Percentiles rank a stretch among this genome's conserved stretches.
phyloP scores from a whole-genome alignment of 768 basidiomycete genomes.

The Boletus insuetus region DNA sequence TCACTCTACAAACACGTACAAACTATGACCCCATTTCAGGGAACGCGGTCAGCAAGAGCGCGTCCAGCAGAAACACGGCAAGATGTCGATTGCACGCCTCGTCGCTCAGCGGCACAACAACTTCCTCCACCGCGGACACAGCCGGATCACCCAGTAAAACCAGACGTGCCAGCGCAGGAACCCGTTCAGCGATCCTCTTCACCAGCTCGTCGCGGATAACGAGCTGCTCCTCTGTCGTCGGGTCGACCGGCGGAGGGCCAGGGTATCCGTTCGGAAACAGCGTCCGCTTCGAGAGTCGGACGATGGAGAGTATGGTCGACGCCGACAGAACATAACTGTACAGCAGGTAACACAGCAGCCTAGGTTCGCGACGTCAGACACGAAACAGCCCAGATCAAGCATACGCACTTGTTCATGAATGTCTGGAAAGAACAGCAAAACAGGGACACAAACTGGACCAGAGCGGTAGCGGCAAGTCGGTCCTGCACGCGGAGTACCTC shows the following conservation, averaged over 20 bases:
- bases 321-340: constrained; percentile 51
- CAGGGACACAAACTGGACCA: constrained; percentile 47
- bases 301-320: constrained; percentile 48
- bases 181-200: constrained; percentile 34
- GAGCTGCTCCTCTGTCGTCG: constrained; percentile 72
- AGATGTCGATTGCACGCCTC: constrained; percentile 78
- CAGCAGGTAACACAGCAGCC: constrained; percentile 70
- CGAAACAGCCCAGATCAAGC: background rate
- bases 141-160: constrained; percentile 49
- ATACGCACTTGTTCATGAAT: constrained; percentile 58
- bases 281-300: constrained; percentile 58
- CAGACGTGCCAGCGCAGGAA: constrained; percentile 32
- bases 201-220: constrained; percentile 46
- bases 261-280: constrained; percentile 93
- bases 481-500: constrained; percentile 48
- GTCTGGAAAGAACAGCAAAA: constrained; percentile 45
- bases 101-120: constrained; percentile 61
- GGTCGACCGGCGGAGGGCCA: constrained; percentile 67
- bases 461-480: constrained; percentile 46
- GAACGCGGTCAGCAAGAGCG: constrained; percentile 65
- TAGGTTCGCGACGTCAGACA: constrained; percentile 27
- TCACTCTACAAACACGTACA: constrained; percentile 26
- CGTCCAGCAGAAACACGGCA: constrained; percentile 69
- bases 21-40: constrained; percentile 59
- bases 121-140: constrained; percentile 44